These are phyloP conservation scores for Arabidopsis suecica DNA, from an alignment of 345 rosid species.

Conservation along the genomic window DNA sequence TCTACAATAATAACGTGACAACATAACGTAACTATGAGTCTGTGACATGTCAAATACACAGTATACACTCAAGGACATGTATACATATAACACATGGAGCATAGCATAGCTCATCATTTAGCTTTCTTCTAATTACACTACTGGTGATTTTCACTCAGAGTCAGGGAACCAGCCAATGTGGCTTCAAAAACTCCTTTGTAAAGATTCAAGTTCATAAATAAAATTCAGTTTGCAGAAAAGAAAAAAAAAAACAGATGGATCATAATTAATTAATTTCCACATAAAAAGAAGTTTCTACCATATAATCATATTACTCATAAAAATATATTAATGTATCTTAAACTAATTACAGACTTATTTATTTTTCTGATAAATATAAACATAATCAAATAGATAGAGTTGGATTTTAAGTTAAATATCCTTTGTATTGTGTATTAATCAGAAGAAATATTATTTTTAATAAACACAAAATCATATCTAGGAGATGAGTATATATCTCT, in stretches of 20 bases:
- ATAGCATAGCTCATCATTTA: neutral
- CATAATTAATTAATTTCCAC: neutral
- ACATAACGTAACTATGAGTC: neutral
- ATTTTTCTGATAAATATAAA: neutral
- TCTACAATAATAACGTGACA: neutral
- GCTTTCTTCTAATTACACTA: too few relatives aligned
- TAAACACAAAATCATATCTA: neutral
- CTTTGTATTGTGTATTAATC: neutral
- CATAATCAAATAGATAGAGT: neutral
- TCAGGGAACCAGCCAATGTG: too few relatives aligned
- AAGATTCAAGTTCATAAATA: too few relatives aligned
- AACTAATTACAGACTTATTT: neutral
- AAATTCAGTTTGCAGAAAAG: too few relatives aligned
- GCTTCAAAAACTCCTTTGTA: too few relatives aligned
- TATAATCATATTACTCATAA: neutral
- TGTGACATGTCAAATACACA: neutral
- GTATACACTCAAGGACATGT: neutral
- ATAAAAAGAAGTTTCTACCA: neutral
- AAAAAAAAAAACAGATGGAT: too few relatives aligned
- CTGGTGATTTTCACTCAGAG: too few relatives aligned
- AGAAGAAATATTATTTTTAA: neutral
- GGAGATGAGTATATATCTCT: neutral
- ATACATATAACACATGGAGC: neutral
- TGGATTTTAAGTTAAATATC: neutral
- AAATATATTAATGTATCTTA: neutral